Evolutionary conservation across 2,329 filamentous ascomycete genomes (phyloP).

Genomic region (Sclerotinia minor): DNA sequence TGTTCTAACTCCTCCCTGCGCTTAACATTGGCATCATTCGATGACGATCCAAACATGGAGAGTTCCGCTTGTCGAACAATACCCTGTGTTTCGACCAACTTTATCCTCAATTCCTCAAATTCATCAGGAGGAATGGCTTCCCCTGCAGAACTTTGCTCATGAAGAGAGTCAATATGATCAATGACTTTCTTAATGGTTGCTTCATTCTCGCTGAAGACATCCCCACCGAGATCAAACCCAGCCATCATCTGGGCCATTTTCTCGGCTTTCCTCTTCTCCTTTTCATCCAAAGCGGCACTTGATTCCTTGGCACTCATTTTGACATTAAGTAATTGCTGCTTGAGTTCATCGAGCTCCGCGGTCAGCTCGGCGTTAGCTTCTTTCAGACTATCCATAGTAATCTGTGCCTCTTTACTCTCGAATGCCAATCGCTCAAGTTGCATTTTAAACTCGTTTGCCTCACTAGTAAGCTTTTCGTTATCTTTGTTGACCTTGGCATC

Average conservation of each 20-base stretch:
- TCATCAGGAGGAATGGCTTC: conserved; percentile 81
- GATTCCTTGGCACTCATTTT: conserved; percentile 97
- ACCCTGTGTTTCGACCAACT: conserved; percentile 84
- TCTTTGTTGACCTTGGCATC: conserved; percentile 81
- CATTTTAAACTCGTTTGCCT: conserved; percentile 94
- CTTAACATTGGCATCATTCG: conserved; percentile 64
- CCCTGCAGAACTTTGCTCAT: conserved; percentile 73
- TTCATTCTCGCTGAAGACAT: conserved; percentile 93
- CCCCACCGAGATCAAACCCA: conserved; percentile 89
- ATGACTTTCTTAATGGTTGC: conserved; percentile 80
- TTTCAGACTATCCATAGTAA: conserved; percentile 96
- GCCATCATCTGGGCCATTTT: conserved; percentile 99
- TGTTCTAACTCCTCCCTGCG: conserved; percentile 75
- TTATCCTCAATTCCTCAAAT: conserved; percentile 72
- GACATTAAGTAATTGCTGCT: conserved; percentile 92
- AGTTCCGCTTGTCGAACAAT: conserved; percentile 91
- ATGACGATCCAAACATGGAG: conserved; percentile 69
- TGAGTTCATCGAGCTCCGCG: conserved; percentile 86
- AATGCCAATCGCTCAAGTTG: conserved; percentile 93
- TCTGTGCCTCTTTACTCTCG: conserved; percentile 93
- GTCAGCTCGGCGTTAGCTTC: conserved; percentile 95
- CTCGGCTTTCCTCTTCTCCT: conserved; percentile 98
- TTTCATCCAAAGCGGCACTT: conserved; percentile 85
- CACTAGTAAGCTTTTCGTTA: conserved; percentile 81
- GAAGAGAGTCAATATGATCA: conserved; percentile 74